Evolutionary conservation across 2,329 filamentous ascomycete species (phyloP).

Genomic region (Drechslerella dactyloides): DNA sequence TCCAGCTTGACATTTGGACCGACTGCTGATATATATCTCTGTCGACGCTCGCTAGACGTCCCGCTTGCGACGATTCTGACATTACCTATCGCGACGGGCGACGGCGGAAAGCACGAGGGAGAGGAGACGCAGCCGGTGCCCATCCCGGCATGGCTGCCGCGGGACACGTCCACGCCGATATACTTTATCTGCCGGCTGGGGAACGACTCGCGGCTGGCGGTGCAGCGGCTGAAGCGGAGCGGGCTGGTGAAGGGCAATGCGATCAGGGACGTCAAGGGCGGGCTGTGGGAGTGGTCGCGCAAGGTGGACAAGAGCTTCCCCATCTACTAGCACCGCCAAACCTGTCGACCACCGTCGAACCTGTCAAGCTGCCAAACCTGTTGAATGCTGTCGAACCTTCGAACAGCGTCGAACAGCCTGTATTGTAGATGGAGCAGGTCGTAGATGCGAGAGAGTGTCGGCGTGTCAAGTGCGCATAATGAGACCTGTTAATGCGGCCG

Average conservation of each 20-base stretch:
- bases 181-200: slow-evolving; percentile 76
- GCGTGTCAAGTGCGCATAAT: no score
- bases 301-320: slow-evolving; percentile 69
- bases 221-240: slow-evolving; percentile 69
- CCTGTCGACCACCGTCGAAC: no score
- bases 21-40: background rate
- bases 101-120: slow-evolving; percentile 8
- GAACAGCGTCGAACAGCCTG: background rate
- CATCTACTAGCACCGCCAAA: slow-evolving; percentile 61
- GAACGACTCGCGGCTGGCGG: slow-evolving; percentile 77
- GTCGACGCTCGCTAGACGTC: slow-evolving; percentile 16
- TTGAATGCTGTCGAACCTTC: no score
- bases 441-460: no score
- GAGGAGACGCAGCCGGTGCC: slow-evolving; percentile 7
- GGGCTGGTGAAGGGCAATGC: slow-evolving; percentile 61
- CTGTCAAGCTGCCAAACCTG: no score
- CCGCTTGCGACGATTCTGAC: slow-evolving; percentile 46
- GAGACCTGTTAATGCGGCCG: background rate
- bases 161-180: slow-evolving; percentile 63
- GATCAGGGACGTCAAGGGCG: slow-evolving; percentile 74
- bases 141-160: slow-evolving; percentile 58
- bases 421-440: no score
- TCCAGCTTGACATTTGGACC: slow-evolving; percentile 3
- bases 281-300: slow-evolving; percentile 74
- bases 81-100: slow-evolving; percentile 13